Conservation (phyloP, 2,329 filamentous ascomycete species). For the Claviceps cyperi region DNA sequence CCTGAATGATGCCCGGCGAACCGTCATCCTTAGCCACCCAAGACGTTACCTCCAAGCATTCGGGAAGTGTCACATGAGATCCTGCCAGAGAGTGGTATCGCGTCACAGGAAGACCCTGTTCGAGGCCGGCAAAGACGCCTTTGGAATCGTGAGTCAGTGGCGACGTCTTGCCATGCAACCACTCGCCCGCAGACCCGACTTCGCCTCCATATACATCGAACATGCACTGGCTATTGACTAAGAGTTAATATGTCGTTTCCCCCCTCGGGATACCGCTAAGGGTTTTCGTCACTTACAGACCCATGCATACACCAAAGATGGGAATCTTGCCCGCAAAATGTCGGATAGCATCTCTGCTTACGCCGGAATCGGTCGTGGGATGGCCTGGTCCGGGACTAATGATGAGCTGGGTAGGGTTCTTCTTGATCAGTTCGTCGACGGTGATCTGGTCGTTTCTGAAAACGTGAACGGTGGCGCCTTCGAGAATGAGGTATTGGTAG, state of each 20-base stretch:
- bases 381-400: constrained; percentile 93
- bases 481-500: constrained; percentile 94
- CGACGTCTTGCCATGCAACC: constrained; percentile 94
- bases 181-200: constrained; percentile 87
- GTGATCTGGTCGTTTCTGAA: constrained; percentile 86
- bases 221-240: constrained; percentile 63
- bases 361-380: constrained; percentile 76
- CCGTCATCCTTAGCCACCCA: constrained; percentile 70
- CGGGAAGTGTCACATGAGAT: constrained; percentile 72
- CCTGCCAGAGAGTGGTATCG: constrained; percentile 94
- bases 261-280: background rate
- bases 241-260: background rate
- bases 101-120: constrained; percentile 73
- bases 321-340: constrained; percentile 92
- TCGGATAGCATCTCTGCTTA: constrained; percentile 82
- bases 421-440: constrained; percentile 65
- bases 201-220: constrained; percentile 85
- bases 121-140: constrained; percentile 76
- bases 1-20: constrained; percentile 83
- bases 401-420: constrained; percentile 84
- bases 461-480: constrained; percentile 81
- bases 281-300: constrained; percentile 48
- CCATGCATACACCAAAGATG: constrained; percentile 97
- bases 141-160: constrained; percentile 76
- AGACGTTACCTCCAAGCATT: constrained; percentile 77